These are phyloP conservation scores for Citrus sp. DNA, from an alignment of 345 rosid species.

Conservation along the genomic window DNA sequence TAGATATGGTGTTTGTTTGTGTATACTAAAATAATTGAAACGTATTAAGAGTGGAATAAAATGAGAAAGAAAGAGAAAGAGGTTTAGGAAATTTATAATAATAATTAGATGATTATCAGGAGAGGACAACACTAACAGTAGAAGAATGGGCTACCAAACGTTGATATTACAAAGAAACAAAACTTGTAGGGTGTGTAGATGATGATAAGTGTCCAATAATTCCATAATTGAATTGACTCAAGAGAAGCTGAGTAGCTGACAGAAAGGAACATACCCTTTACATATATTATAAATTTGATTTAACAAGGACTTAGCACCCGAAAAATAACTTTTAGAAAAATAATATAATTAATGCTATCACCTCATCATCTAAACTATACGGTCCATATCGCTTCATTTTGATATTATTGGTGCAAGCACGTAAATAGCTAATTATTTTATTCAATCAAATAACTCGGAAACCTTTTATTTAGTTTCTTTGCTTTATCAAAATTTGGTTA, in stretches of 20 bases:
- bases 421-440: not conserved
- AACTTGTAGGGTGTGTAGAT: not conserved
- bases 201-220: slow-evolving; percentile 13
- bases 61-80: no score
- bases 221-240: not conserved
- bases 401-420: not conserved
- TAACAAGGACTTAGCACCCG: not conserved
- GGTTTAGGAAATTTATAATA: no score
- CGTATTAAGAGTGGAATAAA: no score
- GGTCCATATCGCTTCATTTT: slow-evolving; percentile 1
- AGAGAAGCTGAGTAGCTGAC: not conserved
- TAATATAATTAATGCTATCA: not conserved
- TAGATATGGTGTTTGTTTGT: no score
- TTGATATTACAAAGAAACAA: not conserved
- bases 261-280: not conserved
- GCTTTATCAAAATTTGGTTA: slow-evolving; percentile 1
- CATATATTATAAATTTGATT: not conserved
- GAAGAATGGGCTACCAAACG: slow-evolving; percentile 13
- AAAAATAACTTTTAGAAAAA: not conserved
- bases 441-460: not conserved
- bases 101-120: no score
- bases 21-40: no score
- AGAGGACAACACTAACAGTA: no score
- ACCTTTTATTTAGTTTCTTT: not conserved
- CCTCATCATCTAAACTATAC: not conserved